Evolutionary conservation across 2,329 filamentous ascomycete species (phyloP).

Genomic region (Alternaria brassicae): DNA sequence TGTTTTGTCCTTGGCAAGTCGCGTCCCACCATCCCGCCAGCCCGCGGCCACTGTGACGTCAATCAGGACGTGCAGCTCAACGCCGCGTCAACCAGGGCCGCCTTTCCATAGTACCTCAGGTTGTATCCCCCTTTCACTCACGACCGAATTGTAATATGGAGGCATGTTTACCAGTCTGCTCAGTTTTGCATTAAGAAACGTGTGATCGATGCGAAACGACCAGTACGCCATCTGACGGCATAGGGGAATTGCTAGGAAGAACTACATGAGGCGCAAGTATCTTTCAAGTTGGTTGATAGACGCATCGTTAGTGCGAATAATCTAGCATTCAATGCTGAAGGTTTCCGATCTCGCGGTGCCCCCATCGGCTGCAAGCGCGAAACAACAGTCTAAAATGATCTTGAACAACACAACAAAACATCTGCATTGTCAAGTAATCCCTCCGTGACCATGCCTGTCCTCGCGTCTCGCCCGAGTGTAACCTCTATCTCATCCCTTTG

Average conservation of each 20-base stretch:
- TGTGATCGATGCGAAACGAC: not conserved
- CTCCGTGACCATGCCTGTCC: not conserved
- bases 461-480: not conserved
- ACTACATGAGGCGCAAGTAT: not conserved
- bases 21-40: conserved; percentile 10
- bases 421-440: not conserved
- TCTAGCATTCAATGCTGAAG: not conserved
- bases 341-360: too few species aligned
- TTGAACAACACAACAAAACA: not conserved
- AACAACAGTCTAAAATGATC: not conserved
- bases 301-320: not conserved
- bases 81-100: conserved; percentile 6
- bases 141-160: not conserved
- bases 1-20: conserved; percentile 12
- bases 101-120: not conserved
- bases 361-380: not conserved
- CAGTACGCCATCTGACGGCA: not conserved
- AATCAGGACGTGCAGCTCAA: conserved; percentile 17
- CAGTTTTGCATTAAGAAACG: not conserved
- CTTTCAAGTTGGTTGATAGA: not conserved
- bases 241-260: not conserved
- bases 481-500: not conserved
- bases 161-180: not conserved
- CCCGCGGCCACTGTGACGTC: conserved; percentile 9
- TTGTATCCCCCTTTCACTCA: not conserved